Conservation (phyloP, 2,329 filamentous ascomycete genomes). For the Botrytis fabae region DNA sequence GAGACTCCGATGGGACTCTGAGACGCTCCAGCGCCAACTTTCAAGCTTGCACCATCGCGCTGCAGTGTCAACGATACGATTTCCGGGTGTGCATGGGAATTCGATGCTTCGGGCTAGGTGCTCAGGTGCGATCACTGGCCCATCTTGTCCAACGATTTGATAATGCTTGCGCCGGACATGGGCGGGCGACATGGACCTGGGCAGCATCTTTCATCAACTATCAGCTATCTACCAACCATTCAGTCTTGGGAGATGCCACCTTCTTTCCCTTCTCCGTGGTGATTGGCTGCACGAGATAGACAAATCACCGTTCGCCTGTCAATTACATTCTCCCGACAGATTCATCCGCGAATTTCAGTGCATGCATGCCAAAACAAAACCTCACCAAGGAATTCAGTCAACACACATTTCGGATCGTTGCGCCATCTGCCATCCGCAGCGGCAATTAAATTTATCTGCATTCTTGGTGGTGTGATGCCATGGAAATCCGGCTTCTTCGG, state of each 20-base stretch:
- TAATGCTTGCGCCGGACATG: conserved; percentile 8
- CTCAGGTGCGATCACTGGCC: background rate
- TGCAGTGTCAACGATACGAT: conserved; percentile 3
- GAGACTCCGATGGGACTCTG: background rate
- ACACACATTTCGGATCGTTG: background rate
- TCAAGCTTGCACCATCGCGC: background rate
- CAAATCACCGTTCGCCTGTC: background rate
- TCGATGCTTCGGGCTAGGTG: background rate
- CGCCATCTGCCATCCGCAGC: conserved; percentile 1
- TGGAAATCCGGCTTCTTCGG: conserved; percentile 3
- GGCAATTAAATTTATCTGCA: background rate
- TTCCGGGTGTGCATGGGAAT: background rate
- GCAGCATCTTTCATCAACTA: background rate
- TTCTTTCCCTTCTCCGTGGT: background rate
- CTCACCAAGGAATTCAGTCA: background rate
- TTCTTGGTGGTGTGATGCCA: conserved; percentile 5
- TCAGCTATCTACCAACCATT: background rate
- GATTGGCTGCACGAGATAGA: background rate
- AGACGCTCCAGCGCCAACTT: conserved; percentile 11
- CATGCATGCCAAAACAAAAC: background rate
- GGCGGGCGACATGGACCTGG: background rate
- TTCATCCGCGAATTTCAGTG: background rate
- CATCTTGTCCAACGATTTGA: conserved; percentile 5
- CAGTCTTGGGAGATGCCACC: background rate
- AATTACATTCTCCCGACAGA: background rate